phyloP scores from a whole-genome alignment of 768 basidiomycete genomes.

The Termitomyces sp. region DNA sequence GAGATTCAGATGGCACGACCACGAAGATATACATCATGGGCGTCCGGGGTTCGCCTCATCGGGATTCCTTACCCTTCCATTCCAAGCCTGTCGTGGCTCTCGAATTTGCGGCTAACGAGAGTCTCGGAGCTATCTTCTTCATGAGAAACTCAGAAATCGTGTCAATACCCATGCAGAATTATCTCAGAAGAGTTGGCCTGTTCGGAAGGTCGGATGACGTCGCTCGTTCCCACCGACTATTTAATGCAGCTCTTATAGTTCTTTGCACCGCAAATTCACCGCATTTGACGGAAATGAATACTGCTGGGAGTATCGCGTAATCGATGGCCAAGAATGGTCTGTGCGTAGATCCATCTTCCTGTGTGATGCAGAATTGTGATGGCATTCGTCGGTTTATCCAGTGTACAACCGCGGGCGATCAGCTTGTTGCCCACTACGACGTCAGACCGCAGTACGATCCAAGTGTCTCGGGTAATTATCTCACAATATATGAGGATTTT shows the following conservation, averaged over 20 bases:
- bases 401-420: conserved; percentile 6
- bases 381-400: not conserved
- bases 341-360: not conserved
- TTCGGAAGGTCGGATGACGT: not conserved
- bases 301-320: not conserved
- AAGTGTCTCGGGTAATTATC: conserved; percentile 9
- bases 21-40: not conserved
- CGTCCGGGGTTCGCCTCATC: not conserved
- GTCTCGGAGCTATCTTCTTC: not conserved
- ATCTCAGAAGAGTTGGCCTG: not conserved
- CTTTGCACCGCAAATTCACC: not conserved
- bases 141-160: not conserved
- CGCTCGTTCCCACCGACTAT: not conserved
- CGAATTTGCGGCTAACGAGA: not conserved
- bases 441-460: conserved; percentile 8
- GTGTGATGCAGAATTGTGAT: not conserved
- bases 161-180: not conserved
- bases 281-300: not conserved
- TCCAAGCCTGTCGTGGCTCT: not conserved
- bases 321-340: not conserved
- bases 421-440: conserved; percentile 7
- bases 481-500: conserved; percentile 11
- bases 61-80: not conserved
- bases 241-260: not conserved
- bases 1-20: not conserved